Percentiles rank a stretch among this genome's conserved stretches.
Evolutionary conservation across 2,329 filamentous ascomycete species (phyloP).

Genomic region (Ceratocystis smalleyi): DNA sequence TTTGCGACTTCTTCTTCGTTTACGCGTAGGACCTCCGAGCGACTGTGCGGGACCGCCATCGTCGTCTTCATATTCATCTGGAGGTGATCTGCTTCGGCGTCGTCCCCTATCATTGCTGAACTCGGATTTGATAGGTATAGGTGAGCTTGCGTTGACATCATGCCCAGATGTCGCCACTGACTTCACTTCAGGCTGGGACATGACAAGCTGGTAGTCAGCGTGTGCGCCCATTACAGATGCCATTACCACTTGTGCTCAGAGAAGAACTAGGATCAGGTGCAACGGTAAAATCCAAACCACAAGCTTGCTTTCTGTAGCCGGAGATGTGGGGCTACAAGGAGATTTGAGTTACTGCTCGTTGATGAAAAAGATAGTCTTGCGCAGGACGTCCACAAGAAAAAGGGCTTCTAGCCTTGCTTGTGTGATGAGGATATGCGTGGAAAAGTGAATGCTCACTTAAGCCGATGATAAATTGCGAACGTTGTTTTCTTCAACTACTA

Average conservation of each 20-base stretch:
- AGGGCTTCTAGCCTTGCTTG: too few species aligned
- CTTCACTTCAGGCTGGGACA: slow-evolving; percentile 1
- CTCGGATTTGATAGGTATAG: slow-evolving; percentile 25
- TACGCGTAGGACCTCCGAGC: slow-evolving; percentile 38
- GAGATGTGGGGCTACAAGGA: too few species aligned
- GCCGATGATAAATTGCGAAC: too few species aligned
- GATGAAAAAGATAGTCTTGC: too few species aligned
- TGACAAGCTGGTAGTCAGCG: slow-evolving; percentile 4
- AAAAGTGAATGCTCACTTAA: too few species aligned
- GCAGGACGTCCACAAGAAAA: too few species aligned
- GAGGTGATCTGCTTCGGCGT: slow-evolving; percentile 29
- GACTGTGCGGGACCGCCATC: slow-evolving; percentile 28
- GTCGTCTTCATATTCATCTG: slow-evolving; percentile 28
- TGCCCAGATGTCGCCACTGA: background rate
- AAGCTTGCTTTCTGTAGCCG: background rate
- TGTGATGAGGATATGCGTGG: too few species aligned
- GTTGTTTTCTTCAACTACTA: too few species aligned
- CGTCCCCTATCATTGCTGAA: slow-evolving; percentile 28
- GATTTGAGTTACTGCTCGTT: too few species aligned
- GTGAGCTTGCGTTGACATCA: slow-evolving; percentile 3
- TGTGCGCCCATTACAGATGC: slow-evolving; percentile 8
- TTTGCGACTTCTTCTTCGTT: slow-evolving; percentile 58
- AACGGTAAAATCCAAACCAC: background rate
- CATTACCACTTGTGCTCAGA: background rate
- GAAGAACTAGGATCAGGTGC: background rate